Base-by-base conservation (phyloP, 106 monocot genomes). In the Allium fistulosum region DNA sequence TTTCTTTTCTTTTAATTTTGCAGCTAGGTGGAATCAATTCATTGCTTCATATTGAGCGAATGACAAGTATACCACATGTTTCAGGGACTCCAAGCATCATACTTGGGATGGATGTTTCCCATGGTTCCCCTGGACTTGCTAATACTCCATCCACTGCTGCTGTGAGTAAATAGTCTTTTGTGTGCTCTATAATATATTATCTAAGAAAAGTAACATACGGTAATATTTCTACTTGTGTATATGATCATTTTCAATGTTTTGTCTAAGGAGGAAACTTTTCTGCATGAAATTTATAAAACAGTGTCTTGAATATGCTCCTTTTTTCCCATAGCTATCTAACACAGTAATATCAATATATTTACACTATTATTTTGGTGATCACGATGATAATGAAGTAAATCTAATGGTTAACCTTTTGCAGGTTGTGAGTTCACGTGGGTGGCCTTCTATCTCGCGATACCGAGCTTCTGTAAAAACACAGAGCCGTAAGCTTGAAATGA, bases 21-120 rank as follows among this genome's bases (percentile, higher is more conserved):
- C 78, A 97, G 96, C 76, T 97, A 11, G 96, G 88, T 66, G 96
- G 96, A 18, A 65, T 97, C 10, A 97, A 97, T 66, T 92, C 96
- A 2, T 69, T 84, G 55, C 57, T 97, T 27, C 68, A 67, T 51
- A 62, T 84, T 71, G 96, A 97, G 69, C 48, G 72, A 10, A 58
- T 75, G 6, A 79, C 76, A 51, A 22, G 48, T 1, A 45, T 56
- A 63, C 72, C 72, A 4, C 62, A 53, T 46, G 53, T 72, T 17
- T 64, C 63, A 6, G 50, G 45, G 8, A 12, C 28, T 46, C 17
- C 72, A 12, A 72, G 63, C 53, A 53, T 72, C 22, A 72, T 72
- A 28, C 26, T 72, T 9, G 72, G 72, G 37, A 72, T 72, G 72
- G 72, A 72, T 64, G 72, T 72, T 18, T 72, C 64, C 9, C 88